Conservation (phyloP, 2,329 filamentous ascomycete genomes). For the Aspergillus viridinutans region DNA sequence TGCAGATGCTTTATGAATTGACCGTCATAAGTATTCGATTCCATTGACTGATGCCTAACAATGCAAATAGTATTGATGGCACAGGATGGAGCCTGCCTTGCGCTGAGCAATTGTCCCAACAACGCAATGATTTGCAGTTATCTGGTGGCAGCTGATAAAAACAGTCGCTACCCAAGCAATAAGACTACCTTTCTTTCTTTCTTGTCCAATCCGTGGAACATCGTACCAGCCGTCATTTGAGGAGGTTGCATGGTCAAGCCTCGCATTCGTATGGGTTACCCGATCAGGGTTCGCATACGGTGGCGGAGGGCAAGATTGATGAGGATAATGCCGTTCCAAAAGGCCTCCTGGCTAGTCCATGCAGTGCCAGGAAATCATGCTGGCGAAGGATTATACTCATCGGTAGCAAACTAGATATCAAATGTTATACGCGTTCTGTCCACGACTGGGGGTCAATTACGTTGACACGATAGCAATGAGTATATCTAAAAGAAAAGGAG, state of each 20-base stretch:
- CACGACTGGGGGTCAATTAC: too few species aligned
- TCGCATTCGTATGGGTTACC: constrained; percentile 6
- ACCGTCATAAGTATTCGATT: not conserved
- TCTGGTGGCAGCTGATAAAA: not conserved
- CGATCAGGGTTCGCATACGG: not conserved
- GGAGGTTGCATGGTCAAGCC: not conserved
- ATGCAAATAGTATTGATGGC: not conserved
- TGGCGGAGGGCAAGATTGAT: too few species aligned
- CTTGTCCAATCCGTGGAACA: not conserved
- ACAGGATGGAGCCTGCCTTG: not conserved
- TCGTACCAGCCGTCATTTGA: not conserved
- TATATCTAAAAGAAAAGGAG: not conserved
- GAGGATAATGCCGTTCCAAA: too few species aligned
- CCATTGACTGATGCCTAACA: not conserved
- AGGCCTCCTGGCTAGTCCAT: too few species aligned
- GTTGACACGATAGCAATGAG: not conserved
- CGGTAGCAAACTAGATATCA: too few species aligned
- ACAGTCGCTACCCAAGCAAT: not conserved
- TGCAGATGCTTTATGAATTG: not conserved
- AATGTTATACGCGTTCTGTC: too few species aligned
- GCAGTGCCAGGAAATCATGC: too few species aligned
- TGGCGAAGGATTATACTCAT: too few species aligned
- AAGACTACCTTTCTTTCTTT: too few species aligned
- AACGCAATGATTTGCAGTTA: not conserved
- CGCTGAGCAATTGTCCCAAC: not conserved